These are phyloP conservation scores for Geotrichum macrosporum DNA, from an alignment of 1,139 yeast species.

Conservation along the genomic window DNA sequence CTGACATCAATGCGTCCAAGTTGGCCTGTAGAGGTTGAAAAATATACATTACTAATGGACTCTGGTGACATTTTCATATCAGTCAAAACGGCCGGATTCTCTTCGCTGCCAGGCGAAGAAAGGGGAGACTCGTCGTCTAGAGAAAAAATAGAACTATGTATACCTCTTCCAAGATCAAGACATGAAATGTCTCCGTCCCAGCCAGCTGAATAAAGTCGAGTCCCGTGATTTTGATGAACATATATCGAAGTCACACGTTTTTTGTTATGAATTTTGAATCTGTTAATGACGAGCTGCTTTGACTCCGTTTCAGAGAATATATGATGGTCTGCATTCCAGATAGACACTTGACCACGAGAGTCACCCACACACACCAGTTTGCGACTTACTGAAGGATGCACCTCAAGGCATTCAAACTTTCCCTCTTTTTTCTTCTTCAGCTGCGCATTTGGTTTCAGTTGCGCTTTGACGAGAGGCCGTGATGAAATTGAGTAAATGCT, in stretches of 20 bases:
- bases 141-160: background rate
- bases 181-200: constrained; percentile 7
- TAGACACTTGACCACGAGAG: constrained; percentile 5
- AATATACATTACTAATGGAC: background rate
- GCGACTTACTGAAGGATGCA: constrained; percentile 7
- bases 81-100: background rate
- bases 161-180: constrained; percentile 5
- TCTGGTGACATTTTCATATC: background rate
- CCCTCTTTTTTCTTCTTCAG: background rate
- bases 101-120: background rate
- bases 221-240: background rate
- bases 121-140: background rate
- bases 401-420: background rate
- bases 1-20: constrained; percentile 2
- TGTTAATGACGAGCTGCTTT: constrained; percentile 1
- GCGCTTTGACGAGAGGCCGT: background rate
- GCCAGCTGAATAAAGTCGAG: constrained; percentile 10
- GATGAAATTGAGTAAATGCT: background rate
- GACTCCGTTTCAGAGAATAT: background rate
- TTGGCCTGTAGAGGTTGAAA: background rate
- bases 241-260: constrained; percentile 3
- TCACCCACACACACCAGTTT: constrained; percentile 13
- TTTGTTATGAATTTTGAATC: constrained; percentile 7
- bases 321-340: constrained; percentile 8
- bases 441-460: too few species aligned